Evolutionary conservation across 2,329 filamentous ascomycete genomes (phyloP), one percentile per base, ranked within the genome.

Genomic region (Pyrenophora teres): DNA sequence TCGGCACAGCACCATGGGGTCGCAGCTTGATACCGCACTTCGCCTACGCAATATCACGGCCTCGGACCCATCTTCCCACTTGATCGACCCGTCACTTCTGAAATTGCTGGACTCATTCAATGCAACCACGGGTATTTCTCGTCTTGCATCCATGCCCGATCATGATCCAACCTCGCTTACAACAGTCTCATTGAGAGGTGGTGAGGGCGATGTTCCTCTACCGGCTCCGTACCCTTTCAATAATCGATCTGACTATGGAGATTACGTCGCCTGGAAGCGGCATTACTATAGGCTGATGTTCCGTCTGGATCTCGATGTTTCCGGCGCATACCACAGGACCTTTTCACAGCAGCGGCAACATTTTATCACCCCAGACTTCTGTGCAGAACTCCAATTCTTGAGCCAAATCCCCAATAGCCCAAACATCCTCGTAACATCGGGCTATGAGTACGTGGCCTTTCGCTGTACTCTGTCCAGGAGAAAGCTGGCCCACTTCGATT

Each of bases 41-140:
- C 54, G 56, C 15, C 15, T 52, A n/a, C 59, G 56, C 15, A 55
- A 52, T 32, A 44, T 51, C 8, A 61, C 57, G 16, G 43, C 46
- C 3, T 54, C 57, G 2, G 23, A 40, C 5, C 39, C 30, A 19
- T 30, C 12, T 38, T 27, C 23, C 10, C 10, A 12, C 32, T 40
- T 40, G 37, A 16, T 18, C 8, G 7, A 23, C 12, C 30, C 35
- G 12, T 25, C 4, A 8, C 36, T 41, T 3, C 21, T 36, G 25
- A 21, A 46, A 1, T 4, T 46, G 2, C 23, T 35, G 35, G 25
- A 4, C n/a, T 21, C 32, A 6, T 16, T 46, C 15, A 19, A 40
- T 15, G n/a, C 23, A 3, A 38, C 36, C 2, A 40, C 18, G 4
- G n/a, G 13, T 23, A 21, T 38, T 43, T 13, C 38, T 23, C 44